Conservation (phyloP, 164 flowering plant species). For the Chloranthus sessilifolius region DNA sequence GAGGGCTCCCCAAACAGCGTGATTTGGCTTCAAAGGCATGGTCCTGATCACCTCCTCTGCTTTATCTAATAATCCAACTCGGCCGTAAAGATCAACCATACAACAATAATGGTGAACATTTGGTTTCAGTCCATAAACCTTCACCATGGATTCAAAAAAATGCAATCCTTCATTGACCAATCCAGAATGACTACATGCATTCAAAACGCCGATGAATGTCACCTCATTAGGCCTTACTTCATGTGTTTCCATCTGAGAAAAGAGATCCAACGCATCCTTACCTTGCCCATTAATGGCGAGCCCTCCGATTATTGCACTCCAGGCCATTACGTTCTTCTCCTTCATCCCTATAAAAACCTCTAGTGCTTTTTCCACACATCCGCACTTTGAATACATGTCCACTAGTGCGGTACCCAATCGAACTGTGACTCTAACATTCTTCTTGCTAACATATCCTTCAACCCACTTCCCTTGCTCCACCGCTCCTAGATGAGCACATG, state of each 20-base stretch:
- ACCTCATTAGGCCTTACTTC: constrained; percentile 18
- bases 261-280: constrained; percentile 14
- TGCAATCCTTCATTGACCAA: constrained; percentile 14
- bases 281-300: constrained; percentile 19
- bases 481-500: constrained; percentile 20
- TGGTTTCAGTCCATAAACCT: constrained; percentile 14
- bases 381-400: constrained; percentile 25
- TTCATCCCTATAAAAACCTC: constrained; percentile 15
- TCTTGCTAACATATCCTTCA: constrained; percentile 11
- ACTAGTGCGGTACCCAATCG: constrained; percentile 20
- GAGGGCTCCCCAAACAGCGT: constrained; percentile 18
- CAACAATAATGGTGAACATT: constrained; percentile 21
- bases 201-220: constrained; percentile 17
- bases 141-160: constrained; percentile 15
- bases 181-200: constrained; percentile 17
- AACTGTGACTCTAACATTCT: constrained; percentile 4
- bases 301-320: constrained; percentile 23
- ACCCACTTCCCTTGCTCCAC: constrained; percentile 21
- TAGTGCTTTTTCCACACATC: constrained; percentile 13
- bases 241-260: constrained; percentile 10
- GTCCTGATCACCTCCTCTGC: constrained; percentile 13
- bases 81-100: constrained; percentile 23
- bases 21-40: constrained; percentile 19
- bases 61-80: constrained; percentile 17
- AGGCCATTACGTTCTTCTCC: constrained; percentile 18